phyloP scores from a whole-genome alignment of 164 flowering plant genomes.

The Euptelea pleiosperma region DNA sequence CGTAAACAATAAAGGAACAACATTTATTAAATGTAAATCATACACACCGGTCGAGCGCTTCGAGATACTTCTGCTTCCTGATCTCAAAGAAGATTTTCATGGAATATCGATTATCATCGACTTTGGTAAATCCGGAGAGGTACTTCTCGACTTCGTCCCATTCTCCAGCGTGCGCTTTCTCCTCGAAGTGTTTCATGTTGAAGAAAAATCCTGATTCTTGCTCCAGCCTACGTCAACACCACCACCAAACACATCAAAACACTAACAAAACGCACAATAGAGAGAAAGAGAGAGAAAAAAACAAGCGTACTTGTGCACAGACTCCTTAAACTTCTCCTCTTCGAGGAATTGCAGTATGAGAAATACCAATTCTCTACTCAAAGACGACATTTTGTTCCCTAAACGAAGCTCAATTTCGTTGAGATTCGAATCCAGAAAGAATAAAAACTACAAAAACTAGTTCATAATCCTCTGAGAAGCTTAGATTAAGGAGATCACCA shows the following conservation, averaged over 20 bases:
- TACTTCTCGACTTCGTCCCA: constrained; percentile 93
- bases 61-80: constrained; percentile 88
- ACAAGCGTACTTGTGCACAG: constrained; percentile 62
- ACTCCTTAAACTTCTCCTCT: constrained; percentile 88
- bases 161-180: constrained; percentile 80
- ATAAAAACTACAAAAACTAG: constrained; percentile 2
- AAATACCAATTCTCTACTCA: constrained; percentile 91
- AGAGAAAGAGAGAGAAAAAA: neutral
- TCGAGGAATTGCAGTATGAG: constrained; percentile 90
- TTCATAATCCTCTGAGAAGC: constrained; percentile 1
- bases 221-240: constrained; percentile 53
- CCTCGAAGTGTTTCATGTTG: constrained; percentile 82
- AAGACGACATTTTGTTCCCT: constrained; percentile 57
- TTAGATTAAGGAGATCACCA: neutral
- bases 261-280: neutral
- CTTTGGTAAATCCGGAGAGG: constrained; percentile 78
- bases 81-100: constrained; percentile 90
- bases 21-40: too few relatives aligned
- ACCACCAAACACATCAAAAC: constrained; percentile 4
- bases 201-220: constrained; percentile 86
- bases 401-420: constrained; percentile 3
- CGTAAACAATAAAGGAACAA: neutral
- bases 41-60: constrained; percentile 68
- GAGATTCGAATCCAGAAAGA: neutral
- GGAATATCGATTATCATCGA: constrained; percentile 77